Evolutionary conservation across 2,329 filamentous ascomycete genomes (phyloP), one percentile per base, ranked within the genome.

Genomic region (Colletotrichum endophyticum): DNA sequence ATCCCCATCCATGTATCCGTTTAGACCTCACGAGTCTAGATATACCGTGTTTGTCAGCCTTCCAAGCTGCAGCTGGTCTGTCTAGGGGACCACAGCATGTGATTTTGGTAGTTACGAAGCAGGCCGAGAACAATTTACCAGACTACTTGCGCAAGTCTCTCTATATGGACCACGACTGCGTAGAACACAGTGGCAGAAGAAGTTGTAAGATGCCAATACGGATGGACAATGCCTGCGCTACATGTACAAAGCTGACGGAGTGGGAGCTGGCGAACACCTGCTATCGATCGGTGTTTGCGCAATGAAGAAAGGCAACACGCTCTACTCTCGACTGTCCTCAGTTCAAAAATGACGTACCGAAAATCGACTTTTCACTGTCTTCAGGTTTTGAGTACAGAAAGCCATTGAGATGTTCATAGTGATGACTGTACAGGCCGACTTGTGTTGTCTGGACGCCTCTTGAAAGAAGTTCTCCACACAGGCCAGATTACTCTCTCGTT

Each of bases 371-470:
- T 49, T 22, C n/a, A n/a, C 44, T 22, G 6, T 13, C n/a, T 3
- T 12, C n/a, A 13, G n/a, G n/a, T 4, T 49, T 12, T 22, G 9
- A 49, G 11, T 22, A 22, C 11, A 4, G n/a, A 22, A 49, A 13
- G n/a, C 44, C 11, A 13, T 49, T 2, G 6, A 6, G 3, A 22
- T 11, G 44, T 49, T 49, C 3, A 4, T 49, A 11, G n/a, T 13
- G 2, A 1, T 8, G 11, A 13, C 0, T 49, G 9, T 49, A 0
- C 2, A 22, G 11, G 44, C 3, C 2, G n/a, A 4, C 44, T 1
- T 9, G 2, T 30, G 28, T 28, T 61, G 25, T n/a, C 57, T 7
- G 4, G 3, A 16, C 5, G 27, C 5, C 15, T 44, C 39, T 44
- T 44, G 39, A 44, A 39, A 44, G 2, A 44, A n/a, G 39, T 44